Evolutionary conservation across 495 filamentous ascomycete genomes (phyloP), one percentile per base, ranked within the genome.

Genomic region (Podospora pseudopauciseta): DNA sequence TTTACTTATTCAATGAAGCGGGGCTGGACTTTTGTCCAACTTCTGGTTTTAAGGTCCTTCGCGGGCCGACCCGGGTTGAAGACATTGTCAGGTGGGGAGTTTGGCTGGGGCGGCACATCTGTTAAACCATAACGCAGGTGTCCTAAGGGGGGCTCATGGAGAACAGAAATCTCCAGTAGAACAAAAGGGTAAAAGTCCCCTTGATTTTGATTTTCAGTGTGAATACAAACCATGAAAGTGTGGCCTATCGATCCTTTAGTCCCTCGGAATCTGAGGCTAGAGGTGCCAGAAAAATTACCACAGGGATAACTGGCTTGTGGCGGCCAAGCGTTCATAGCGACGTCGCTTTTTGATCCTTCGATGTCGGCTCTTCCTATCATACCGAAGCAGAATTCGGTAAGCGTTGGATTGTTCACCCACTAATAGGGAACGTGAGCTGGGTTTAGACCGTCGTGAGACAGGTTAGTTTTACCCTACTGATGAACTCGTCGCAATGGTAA

Each of bases 131-230:
- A 86, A 86, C 84, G 84, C 83, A 86, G 82, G 82, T 87, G 82
- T 86, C 84, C 84, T 86, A 86, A 87, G 85, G 84, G 19, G 84
- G 84, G 85, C 85, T 88, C 82, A 88, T 87, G 81, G 86, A 88
- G 86, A 88, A 89, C 84, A 88, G 86, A 88, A 89, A 89, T 88
- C 87, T 88, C 85, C 82, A 89, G 84, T 88, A 86, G 86, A 89
- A 87, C 84, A 89, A 89, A 89, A 89, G 87, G 86, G 87, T 86
- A 89, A 89, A 89, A 88, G 86, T 88, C 85, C 85, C 85, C 84
- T 88, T 89, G 84, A 88, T 88, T 89, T 89, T 89, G 84, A 88
- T 88, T 89, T 88, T 89, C 85, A 89, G 87, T 89, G 84, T 88
- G 85, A 89, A 89, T 88, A 89, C 83, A 87, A 89, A 87, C 84